Evolutionary conservation across 345 rosid species (phyloP).

Genomic region (Syzygium grande): DNA sequence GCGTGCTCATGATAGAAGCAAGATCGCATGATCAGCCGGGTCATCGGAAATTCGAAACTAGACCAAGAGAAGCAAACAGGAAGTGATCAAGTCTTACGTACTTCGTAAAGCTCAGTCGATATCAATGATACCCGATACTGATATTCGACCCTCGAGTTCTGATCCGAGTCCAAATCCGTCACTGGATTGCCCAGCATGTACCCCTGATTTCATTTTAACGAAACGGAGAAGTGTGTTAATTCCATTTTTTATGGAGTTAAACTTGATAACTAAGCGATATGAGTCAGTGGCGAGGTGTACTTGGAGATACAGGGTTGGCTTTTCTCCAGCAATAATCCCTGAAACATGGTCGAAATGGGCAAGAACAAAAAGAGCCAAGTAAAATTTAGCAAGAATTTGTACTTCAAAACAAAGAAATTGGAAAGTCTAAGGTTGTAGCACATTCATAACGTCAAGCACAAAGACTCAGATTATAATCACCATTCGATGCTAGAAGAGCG

Average conservation of each 20-base stretch:
- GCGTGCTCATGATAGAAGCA: neutral
- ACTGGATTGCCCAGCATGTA: conserved; percentile 22
- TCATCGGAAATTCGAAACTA: neutral
- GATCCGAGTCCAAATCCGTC: conserved; percentile 6
- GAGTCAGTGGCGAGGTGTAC: neutral
- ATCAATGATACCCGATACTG: conserved; percentile 15
- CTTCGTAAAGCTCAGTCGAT: conserved; percentile 25
- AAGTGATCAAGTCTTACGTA: neutral
- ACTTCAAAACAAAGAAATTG: neutral
- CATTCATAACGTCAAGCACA: neutral
- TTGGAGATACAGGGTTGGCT: conserved; percentile 13
- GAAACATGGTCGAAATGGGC: neutral
- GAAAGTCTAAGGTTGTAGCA: neutral
- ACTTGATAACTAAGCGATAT: neutral
- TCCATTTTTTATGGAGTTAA: neutral
- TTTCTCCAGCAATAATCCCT: conserved; percentile 9
- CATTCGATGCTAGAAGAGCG: conserved; percentile 1
- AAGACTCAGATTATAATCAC: neutral
- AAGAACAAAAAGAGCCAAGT: neutral
- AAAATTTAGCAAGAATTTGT: neutral
- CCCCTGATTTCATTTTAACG: conserved; percentile 8
- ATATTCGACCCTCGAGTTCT: conserved; percentile 14
- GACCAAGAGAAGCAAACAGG: neutral
- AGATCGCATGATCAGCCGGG: neutral
- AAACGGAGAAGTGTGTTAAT: neutral